Conservation (phyloP, 2,329 filamentous ascomycete species). For the Tolypocladium album region DNA sequence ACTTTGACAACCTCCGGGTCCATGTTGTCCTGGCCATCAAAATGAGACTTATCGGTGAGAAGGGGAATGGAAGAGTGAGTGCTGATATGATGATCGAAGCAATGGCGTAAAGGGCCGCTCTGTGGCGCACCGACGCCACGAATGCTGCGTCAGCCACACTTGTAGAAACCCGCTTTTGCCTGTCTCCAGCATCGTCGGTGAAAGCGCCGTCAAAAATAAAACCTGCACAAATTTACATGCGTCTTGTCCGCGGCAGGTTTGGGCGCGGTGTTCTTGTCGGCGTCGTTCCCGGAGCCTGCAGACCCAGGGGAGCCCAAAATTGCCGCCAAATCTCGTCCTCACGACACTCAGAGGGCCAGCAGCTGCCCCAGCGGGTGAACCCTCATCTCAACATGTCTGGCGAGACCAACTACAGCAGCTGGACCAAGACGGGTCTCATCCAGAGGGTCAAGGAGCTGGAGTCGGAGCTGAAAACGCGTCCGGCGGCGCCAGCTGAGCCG, state of each 20-base stretch:
- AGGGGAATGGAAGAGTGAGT: background rate
- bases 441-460: slow-evolving; percentile 59
- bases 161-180: background rate
- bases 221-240: slow-evolving; percentile 13
- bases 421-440: slow-evolving; percentile 60
- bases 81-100: background rate
- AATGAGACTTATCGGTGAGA: background rate
- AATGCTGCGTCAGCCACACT: background rate
- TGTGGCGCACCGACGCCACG: background rate
- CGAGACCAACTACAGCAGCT: slow-evolving; percentile 46
- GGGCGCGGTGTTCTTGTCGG: slow-evolving; percentile 15
- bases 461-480: slow-evolving; percentile 44
- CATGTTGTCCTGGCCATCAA: slow-evolving; percentile 18
- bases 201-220: background rate
- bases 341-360: background rate
- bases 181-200: background rate
- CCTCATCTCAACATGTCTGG: slow-evolving; percentile 16
- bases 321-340: slow-evolving; percentile 5
- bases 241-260: slow-evolving; percentile 11
- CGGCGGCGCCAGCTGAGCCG: slow-evolving; percentile 6
- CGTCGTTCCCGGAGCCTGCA: slow-evolving; percentile 7
- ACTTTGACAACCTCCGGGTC: slow-evolving; percentile 40
- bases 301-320: background rate
- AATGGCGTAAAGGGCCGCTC: background rate
- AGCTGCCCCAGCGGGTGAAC: background rate